Conservation (phyloP, 2,329 filamentous ascomycete species). For the Aspergillus sojae region DNA sequence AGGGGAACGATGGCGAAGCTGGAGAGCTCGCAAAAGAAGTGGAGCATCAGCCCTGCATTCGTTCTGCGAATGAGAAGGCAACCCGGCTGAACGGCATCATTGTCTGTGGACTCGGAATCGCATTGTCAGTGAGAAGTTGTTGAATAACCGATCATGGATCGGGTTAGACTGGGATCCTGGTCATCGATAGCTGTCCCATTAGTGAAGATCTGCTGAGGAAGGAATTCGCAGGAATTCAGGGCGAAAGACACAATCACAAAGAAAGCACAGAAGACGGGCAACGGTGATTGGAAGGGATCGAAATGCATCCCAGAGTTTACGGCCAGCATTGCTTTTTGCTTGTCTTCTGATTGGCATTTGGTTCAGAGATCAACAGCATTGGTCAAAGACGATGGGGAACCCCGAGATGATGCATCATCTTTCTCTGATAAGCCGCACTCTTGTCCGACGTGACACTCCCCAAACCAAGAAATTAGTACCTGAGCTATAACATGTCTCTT, state of each 20-base stretch:
- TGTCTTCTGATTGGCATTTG: neutral
- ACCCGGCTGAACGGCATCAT: slow-evolving; percentile 5
- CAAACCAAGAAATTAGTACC: neutral
- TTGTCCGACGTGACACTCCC: neutral
- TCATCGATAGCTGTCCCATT: neutral
- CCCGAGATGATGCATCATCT: slow-evolving; percentile 1
- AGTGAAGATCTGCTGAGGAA: neutral
- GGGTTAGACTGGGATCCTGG: neutral
- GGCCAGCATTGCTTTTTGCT: neutral
- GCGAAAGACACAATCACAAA: neutral
- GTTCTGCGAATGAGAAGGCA: neutral
- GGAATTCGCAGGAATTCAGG: neutral
- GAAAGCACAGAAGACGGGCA: neutral
- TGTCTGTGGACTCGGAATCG: neutral
- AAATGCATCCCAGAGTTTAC: neutral
- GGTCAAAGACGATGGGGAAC: neutral
- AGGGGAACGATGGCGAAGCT: slow-evolving; percentile 11
- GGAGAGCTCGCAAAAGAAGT: neutral
- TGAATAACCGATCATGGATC: neutral
- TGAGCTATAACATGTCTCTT: neutral
- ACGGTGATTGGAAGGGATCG: neutral
- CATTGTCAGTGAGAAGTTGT: neutral
- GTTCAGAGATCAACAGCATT: neutral
- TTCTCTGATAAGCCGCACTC: neutral
- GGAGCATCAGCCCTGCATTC: slow-evolving; percentile 15